Base-by-base conservation (phyloP, 2,329 filamentous ascomycete genomes). In the Sporothrix dimorphospora region DNA sequence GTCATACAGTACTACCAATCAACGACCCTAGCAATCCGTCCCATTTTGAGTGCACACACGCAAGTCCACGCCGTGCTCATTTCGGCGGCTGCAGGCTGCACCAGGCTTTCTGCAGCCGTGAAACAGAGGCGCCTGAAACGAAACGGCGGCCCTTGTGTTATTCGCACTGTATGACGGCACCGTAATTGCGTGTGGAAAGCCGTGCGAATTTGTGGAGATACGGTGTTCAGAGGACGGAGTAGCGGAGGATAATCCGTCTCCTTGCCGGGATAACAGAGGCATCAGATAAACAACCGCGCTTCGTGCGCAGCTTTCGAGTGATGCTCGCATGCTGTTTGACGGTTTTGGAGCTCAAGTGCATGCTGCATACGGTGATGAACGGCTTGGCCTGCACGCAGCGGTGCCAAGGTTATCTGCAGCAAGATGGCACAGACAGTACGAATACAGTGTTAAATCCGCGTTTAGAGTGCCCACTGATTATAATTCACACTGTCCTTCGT, bases 81-180 rank as follows among this genome's bases (percentile, higher is more conserved):
- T 67, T 67, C 63, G 45, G 42, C 42, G 61, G 24, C 45, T 51
- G 27, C 45, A 68, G 21, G 63, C 47, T 40, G 66, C 19, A 40
- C 34, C 38, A 34, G 53, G 49, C 21, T 69, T 61, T 70, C 57
- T 51, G 57, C 69, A 49, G 57, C 57, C 30, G 57, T 65, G 69
- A 71, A 70, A 71, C 69, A 65, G 57, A 65, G 14, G 30, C 27
- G n/a, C 27, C 27, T 53, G 45, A 53, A 63, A 70, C 69, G n/a
- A 40, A 30, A 53, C 55, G 30, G 27, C 24, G 42, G 55, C 7
- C 51, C 24, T 61, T 59, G 9, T 49, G 9, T 24, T 1, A 53
- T 59, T 70, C 68, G 40, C 68, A 70, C 68, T 70, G 53, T 70
- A 24, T 34, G 19, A 55, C 3, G 19, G 12, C 34, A 4, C 34